Evolutionary conservation across 495 filamentous ascomycete species (phyloP), one percentile per base, ranked within the genome.

Genomic region (Rostrohypoxylon terebratum): DNA sequence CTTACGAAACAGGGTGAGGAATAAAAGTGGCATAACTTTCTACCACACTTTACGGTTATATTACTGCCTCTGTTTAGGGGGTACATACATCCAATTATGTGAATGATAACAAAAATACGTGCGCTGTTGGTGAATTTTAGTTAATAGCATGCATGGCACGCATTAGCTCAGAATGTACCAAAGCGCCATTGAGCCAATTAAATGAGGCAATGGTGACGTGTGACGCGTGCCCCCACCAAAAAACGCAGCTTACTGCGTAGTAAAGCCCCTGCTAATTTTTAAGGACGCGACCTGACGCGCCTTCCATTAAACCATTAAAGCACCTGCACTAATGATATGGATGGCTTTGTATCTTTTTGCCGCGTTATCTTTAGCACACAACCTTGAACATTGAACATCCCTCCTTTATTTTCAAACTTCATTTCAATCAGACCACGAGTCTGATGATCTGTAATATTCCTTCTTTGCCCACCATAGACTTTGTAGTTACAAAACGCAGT

Each of bases 211-310:
- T 63, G 10, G 44, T 62, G 72, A 68, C 60, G 63, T 50, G 58
- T 65, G 66, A 74, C 72, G 71, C 68, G 72, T 71, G 18, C 57
- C 54, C 75, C 73, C 65, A 25, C 57, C 18, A 68, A 38, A 36
- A 20, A 36, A 20, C 28, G 5, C 44, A 48, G 9, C 47, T 13
- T 23, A n/a, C n/a, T n/a, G n/a, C n/a, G n/a, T n/a, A n/a, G n/a
- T n/a, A 23, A 45, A 40, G 57, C 51, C 64, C 75, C 59, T 57
- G 59, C 59, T 23, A 20, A 48, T 53, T 53, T 48, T 69, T 2
- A 66, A 33, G 55, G 45, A 66, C 75, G 70, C 63, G 76, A 76
- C 76, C 68, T 68, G 74, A 76, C 76, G 76, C 76, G 76, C 60
- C 53, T 72, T 58, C 63, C 54, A 23, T 25, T 68, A 68, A 72